Evolutionary conservation across 2,329 filamentous ascomycete species (phyloP).

Genomic region (Colletotrichum karsti): DNA sequence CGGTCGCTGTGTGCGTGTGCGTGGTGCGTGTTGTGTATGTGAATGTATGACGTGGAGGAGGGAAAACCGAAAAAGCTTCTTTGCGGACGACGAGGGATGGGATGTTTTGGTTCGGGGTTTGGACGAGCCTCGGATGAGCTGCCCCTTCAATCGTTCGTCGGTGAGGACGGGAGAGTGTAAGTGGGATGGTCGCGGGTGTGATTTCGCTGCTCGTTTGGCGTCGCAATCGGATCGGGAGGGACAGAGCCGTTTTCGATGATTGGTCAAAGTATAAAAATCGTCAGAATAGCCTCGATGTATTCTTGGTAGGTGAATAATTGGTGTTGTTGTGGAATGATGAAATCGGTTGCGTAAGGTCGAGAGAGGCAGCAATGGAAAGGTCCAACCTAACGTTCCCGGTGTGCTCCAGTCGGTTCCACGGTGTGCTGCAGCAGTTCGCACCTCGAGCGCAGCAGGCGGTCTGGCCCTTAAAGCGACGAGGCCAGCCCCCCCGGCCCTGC

Average conservation of each 20-base stretch:
- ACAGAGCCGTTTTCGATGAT: not conserved
- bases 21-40: no score
- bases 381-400: not conserved
- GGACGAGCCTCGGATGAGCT: slow-evolving; percentile 11
- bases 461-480: not conserved
- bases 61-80: not conserved
- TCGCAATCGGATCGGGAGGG: not conserved
- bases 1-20: not conserved
- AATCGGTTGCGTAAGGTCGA: slow-evolving; percentile 8
- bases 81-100: not conserved
- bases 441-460: not conserved
- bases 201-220: not conserved
- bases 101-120: not conserved
- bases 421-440: not conserved
- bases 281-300: not conserved
- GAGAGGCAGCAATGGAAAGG: not conserved
- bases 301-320: not conserved
- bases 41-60: not conserved
- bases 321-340: slow-evolving; percentile 7
- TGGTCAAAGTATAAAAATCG: not conserved
- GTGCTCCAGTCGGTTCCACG: not conserved
- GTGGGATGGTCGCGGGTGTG: not conserved
- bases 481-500: no score
- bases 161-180: not conserved
- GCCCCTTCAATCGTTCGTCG: no score